These are phyloP conservation scores for Vigna unguiculata DNA, from an alignment of 306 rosid species.

Conservation along the genomic window DNA sequence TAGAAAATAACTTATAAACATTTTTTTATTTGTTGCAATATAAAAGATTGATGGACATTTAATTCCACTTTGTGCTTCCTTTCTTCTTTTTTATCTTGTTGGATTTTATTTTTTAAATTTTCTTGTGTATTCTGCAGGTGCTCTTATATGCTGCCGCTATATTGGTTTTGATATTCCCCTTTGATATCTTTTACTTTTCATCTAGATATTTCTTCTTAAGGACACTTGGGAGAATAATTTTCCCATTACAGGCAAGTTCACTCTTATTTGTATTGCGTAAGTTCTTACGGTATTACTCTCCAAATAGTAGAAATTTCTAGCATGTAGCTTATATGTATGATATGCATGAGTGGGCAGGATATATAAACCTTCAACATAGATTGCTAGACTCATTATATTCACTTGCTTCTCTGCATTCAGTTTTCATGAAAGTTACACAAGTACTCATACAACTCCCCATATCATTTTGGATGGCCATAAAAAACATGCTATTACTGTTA, in stretches of 20 bases:
- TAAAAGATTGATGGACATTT: constrained; percentile 21
- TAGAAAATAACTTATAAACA: constrained; percentile 32
- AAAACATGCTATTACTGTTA: constrained; percentile 37
- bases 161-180: constrained; percentile 87
- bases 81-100: constrained; percentile 31
- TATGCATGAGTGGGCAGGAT: constrained; percentile 20
- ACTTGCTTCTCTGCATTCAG: constrained; percentile 12
- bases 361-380: constrained; percentile 13
- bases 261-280: constrained; percentile 30
- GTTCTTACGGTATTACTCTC: constrained; percentile 1
- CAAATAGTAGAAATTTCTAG: constrained; percentile 33
- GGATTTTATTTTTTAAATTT: constrained; percentile 11
- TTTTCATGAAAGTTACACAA: constrained; percentile 19
- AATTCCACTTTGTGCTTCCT: constrained; percentile 34
- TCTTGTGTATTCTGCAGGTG: constrained; percentile 71
- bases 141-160: constrained; percentile 85
- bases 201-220: constrained; percentile 87
- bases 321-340: constrained; percentile 31
- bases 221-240: constrained; percentile 91
- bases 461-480: constrained; percentile 10
- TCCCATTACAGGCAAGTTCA: constrained; percentile 92
- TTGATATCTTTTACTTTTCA: constrained; percentile 91
- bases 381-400: constrained; percentile 23
- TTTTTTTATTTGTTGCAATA: constrained; percentile 28
- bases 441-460: constrained; percentile 7